phyloP scores from a whole-genome alignment of 1,139 yeast species.

The Taiozyma sp. region DNA sequence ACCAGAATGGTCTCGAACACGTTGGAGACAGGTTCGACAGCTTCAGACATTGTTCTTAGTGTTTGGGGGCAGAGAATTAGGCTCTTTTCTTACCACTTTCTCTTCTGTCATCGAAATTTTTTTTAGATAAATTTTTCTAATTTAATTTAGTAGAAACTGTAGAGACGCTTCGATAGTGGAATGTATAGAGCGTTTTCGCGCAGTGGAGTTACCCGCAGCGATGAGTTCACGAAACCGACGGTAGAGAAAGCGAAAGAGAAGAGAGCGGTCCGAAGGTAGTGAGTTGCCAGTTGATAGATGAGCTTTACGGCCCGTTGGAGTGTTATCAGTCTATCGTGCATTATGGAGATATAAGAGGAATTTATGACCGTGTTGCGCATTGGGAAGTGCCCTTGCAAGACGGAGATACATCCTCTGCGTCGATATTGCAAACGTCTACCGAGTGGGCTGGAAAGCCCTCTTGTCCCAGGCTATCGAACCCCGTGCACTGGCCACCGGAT shows the following conservation, averaged over 20 bases:
- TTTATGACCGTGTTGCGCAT: conserved; percentile 23
- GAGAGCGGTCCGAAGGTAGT: too few species aligned
- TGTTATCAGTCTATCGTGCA: not conserved
- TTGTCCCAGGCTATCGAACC: conserved; percentile 10
- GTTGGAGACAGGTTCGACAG: conserved; percentile 49
- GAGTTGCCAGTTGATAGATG: too few species aligned
- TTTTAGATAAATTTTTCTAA: not conserved
- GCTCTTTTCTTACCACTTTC: not conserved
- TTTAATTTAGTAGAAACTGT: not conserved
- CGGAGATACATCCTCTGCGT: conserved; percentile 24
- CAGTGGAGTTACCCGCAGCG: conserved; percentile 7
- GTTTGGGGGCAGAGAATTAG: not conserved
- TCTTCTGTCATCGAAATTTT: conserved; percentile 1
- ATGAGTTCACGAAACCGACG: too few species aligned
- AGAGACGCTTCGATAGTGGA: not conserved
- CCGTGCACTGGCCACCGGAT: not conserved
- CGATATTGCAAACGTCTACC: conserved; percentile 11
- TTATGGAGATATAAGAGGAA: conserved; percentile 12
- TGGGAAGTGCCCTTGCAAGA: conserved; percentile 14
- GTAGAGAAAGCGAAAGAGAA: too few species aligned
- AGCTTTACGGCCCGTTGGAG: too few species aligned
- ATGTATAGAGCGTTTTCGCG: not conserved
- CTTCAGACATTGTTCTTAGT: conserved; percentile 15
- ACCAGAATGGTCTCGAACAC: conserved; percentile 96
- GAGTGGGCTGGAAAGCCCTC: conserved; percentile 4